These are phyloP conservation scores for Pelargonium citronellum DNA, from an alignment of 441 rosid genomes.

Conservation along the genomic window DNA sequence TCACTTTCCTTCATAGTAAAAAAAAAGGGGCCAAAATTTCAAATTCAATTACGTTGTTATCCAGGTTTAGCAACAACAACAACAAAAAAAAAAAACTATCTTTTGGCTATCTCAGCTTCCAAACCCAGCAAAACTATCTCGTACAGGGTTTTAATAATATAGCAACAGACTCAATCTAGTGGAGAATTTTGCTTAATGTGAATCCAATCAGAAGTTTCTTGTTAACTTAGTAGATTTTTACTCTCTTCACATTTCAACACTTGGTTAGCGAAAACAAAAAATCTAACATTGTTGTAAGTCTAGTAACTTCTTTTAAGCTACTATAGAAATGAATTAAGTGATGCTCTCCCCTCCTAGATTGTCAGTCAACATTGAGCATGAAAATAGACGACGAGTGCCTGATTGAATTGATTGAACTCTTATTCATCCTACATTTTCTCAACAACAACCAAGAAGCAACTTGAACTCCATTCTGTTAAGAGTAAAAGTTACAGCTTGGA, in stretches of 20 bases:
- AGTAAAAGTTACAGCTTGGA: neutral
- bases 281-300: too few relatives aligned
- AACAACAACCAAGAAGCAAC: neutral
- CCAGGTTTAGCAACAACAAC: neutral
- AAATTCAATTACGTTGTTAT: neutral
- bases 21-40: constrained; percentile 20
- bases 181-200: neutral
- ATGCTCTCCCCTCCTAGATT: neutral
- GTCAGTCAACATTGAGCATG: neutral
- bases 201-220: neutral
- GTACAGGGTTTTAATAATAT: neutral
- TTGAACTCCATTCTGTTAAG: neutral
- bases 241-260: neutral
- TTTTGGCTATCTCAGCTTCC: neutral
- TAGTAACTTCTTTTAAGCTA: too few relatives aligned
- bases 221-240: neutral
- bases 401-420: neutral
- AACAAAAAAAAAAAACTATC: neutral
- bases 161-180: neutral
- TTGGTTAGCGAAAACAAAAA: neutral
- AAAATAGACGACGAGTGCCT: too few relatives aligned
- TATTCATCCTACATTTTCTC: neutral
- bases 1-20: constrained; percentile 65
- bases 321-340: neutral
- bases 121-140: neutral